Evolutionary conservation across 305 asterid species (phyloP), one percentile per base, ranked within the genome.

Genomic region (Fraxinus platypoda): DNA sequence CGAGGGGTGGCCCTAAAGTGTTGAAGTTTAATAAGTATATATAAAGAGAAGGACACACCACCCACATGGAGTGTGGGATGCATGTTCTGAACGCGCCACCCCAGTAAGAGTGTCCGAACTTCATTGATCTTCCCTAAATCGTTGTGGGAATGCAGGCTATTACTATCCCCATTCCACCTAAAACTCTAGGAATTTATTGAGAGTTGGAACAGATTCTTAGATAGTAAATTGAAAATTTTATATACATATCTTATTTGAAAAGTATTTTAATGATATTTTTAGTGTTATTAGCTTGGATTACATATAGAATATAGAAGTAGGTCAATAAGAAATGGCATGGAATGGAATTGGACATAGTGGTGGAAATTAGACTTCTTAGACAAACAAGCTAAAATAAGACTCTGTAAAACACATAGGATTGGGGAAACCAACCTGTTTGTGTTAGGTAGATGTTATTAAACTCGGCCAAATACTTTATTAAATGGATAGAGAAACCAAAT

Each of bases 401-500:
- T 46, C 31, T 71, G 46, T 2, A 30, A 17, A 62, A 71, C 41
- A 33, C 76, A 0, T 28, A 26, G 23, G 76, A 31, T 17, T 6
- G 41, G 76, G 38, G 12, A 71, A 33, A 71, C 37, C 4, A 7
- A 30, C 75, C 74, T 66, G 9, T 71, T 71, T 71, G 75, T 75
- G 30, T 66, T 9, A n/a, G 74, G 43, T 34, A 21, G 76, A 33
- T 71, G 59, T 41, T 71, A 28, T 37, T 37, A 28, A 25, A 25
- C 7, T 26, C 23, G 26, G 71, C 52, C 34, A 26, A 70, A 68
- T 79, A 19, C 23, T 26, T 28, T 68, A 81, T 83, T 79, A 68
- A 81, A 78, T n/a, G 57, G 76, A 74, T 70, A 62, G 75, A 59
- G 64, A 75, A 76, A 35, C 75, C 62, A 26, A 30, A 33, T 31